These are phyloP conservation scores for Rutidosis leptorrhynchoides DNA, from an alignment of 129 eudicot genomes.

Conservation along the genomic window DNA sequence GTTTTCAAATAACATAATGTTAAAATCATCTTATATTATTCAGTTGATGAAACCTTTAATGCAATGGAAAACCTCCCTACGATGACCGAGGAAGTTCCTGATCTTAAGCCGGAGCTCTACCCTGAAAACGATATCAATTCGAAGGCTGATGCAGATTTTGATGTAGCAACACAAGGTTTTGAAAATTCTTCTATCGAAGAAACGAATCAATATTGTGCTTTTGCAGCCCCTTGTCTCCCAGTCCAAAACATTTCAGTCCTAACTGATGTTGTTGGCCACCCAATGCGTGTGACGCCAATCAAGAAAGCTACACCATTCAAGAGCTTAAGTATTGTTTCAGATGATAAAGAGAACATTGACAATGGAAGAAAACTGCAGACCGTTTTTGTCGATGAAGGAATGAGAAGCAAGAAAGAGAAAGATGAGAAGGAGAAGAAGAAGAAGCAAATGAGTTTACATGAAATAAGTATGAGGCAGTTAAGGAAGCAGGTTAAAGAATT, in stretches of 20 bases:
- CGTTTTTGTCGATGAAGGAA: slow-evolving; percentile 23
- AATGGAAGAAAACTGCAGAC: background rate
- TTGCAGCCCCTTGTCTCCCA: too few species aligned
- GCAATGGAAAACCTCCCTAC: background rate
- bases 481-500: slow-evolving; percentile 39
- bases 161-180: background rate
- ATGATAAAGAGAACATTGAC: slow-evolving; percentile 51
- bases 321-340: slow-evolving; percentile 20
- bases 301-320: slow-evolving; percentile 24
- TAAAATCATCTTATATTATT: background rate
- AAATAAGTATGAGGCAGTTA: slow-evolving; percentile 42
- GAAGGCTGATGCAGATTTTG: background rate
- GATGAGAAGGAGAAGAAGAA: background rate
- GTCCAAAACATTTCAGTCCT: too few species aligned
- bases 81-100: slow-evolving; percentile 1
- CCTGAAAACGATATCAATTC: slow-evolving; percentile 12
- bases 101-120: background rate
- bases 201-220: background rate
- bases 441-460: slow-evolving; percentile 2
- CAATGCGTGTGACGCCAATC: slow-evolving; percentile 14
- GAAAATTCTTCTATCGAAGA: background rate
- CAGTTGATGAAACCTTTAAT: slow-evolving; percentile 7
- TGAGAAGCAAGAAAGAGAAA: slow-evolving; percentile 27
- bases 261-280: background rate
- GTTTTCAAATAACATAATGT: background rate